Conservation (phyloP, 1,284 basidiomycete genomes). For the Heliocybe sulcata region DNA sequence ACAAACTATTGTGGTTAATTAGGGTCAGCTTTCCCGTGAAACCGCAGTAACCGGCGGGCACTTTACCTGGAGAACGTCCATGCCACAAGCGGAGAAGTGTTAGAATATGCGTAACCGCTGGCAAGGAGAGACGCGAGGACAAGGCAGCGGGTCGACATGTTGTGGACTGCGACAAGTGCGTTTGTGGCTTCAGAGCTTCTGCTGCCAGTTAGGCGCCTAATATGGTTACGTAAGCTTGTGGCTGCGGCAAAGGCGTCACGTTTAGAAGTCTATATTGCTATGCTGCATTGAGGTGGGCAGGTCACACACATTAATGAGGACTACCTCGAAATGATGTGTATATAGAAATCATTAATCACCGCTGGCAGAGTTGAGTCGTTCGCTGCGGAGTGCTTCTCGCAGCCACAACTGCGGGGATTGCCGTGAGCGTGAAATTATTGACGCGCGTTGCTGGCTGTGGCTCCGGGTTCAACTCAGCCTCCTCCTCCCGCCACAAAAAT, state of each 20-base stretch:
- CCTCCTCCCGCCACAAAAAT: background rate
- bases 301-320: no score
- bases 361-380: no score
- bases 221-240: no score
- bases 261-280: no score
- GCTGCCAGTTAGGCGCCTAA: no score
- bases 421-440: background rate
- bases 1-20: constrained; percentile 28
- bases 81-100: constrained; percentile 55
- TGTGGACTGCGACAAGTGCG: background rate
- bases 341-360: no score
- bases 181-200: no score
- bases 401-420: no score
- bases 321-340: no score
- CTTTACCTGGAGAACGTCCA: constrained; percentile 61
- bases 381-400: no score
- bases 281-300: no score
- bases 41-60: background rate
- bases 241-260: no score
- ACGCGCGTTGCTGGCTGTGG: background rate
- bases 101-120: constrained; percentile 43
- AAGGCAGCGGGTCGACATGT: constrained; percentile 16
- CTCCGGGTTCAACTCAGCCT: background rate
- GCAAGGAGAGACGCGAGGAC: constrained; percentile 31
- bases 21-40: constrained; percentile 2